A percentile compares a stretch with the other conserved stretches of the same genome.
These are phyloP conservation scores for Mycena crocata DNA, from an alignment of 768 basidiomycete genomes.

Conservation along the genomic window DNA sequence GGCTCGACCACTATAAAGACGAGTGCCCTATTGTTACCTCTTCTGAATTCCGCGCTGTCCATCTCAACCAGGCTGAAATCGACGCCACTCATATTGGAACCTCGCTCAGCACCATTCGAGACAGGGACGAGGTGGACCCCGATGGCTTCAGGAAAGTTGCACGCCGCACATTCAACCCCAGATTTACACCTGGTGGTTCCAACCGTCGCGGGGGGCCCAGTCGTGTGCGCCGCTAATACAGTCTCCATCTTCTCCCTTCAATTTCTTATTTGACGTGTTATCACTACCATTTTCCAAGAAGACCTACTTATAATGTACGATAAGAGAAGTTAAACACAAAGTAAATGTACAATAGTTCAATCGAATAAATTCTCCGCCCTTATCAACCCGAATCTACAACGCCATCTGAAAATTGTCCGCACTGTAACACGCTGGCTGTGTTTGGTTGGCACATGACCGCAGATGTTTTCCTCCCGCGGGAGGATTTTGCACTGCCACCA, in stretches of 20 bases:
- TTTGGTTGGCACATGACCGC: too few relatives aligned
- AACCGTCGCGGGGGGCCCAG: not conserved
- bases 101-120: constrained; percentile 1
- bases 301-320: not conserved
- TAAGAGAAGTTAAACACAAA: not conserved
- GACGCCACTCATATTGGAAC: not conserved
- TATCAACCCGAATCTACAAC: not conserved
- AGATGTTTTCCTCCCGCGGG: too few relatives aligned
- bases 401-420: too few relatives aligned
- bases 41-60: constrained; percentile 1
- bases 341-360: not conserved
- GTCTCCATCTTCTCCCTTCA: not conserved
- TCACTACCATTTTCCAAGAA: too few relatives aligned
- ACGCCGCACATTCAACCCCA: not conserved
- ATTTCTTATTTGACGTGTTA: too few relatives aligned
- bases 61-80: constrained; percentile 6
- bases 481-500: too few relatives aligned
- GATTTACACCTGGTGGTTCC: not conserved
- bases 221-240: not conserved
- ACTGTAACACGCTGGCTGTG: too few relatives aligned
- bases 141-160: constrained; percentile 7
- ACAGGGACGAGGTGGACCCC: not conserved
- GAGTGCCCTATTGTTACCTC: constrained; percentile 13
- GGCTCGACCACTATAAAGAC: constrained; percentile 20
- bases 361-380: not conserved